A percentile compares a stretch with the other conserved stretches of the same genome.
Conservation (phyloP, 2,329 filamentous ascomycete genomes). For the Thielaviopsis ethacetica region DNA sequence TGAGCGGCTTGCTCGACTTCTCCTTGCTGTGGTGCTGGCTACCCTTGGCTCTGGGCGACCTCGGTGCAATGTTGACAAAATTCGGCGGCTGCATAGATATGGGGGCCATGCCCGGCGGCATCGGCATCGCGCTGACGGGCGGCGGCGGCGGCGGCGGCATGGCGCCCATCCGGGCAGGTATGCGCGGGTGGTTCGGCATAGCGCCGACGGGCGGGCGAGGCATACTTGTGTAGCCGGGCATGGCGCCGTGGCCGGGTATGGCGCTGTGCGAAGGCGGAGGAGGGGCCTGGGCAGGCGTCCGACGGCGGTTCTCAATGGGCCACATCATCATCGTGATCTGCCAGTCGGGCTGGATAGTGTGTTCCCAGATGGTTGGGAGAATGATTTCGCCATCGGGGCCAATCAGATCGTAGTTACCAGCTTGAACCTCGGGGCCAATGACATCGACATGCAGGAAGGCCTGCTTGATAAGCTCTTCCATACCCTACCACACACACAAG, state of each 20-base stretch:
- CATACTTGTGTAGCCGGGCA: neutral
- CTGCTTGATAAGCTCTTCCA: constrained; percentile 75
- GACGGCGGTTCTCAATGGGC: constrained; percentile 33
- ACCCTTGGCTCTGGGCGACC: too few relatives aligned
- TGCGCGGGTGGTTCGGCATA: neutral
- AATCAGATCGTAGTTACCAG: constrained; percentile 66
- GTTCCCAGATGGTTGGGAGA: constrained; percentile 63
- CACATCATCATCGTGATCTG: constrained; percentile 40
- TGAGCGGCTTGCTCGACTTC: neutral
- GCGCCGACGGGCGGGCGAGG: neutral
- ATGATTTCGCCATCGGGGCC: constrained; percentile 72
- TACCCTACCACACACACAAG: constrained; percentile 38
- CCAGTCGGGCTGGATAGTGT: constrained; percentile 58
- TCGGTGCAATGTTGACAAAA: too few relatives aligned
- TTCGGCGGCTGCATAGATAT: neutral
- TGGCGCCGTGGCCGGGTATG: neutral
- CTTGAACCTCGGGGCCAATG: constrained; percentile 58
- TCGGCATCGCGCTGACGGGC: neutral
- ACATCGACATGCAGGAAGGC: constrained; percentile 66
- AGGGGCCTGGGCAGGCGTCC: neutral
- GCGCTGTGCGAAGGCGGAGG: neutral
- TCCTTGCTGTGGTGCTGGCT: neutral
- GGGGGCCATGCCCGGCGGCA: neutral
- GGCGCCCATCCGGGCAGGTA: neutral
- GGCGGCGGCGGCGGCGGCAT: constrained; percentile 2